Evolutionary conservation across 2,329 filamentous ascomycete species (phyloP), one percentile per base, ranked within the genome.

Genomic region (Knufia fluminis): DNA sequence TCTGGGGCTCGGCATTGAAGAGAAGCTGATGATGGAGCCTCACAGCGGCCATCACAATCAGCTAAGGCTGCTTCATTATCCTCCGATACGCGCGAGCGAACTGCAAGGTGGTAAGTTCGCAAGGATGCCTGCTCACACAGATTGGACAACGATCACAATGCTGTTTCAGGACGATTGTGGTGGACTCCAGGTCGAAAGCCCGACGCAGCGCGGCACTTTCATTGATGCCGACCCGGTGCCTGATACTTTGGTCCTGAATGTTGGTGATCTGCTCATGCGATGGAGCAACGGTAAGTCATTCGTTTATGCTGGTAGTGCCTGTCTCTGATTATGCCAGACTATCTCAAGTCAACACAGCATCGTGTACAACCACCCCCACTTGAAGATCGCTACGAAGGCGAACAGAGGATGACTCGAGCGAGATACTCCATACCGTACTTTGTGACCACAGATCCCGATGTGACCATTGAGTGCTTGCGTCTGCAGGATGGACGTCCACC

Each of bases 341-440:
- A 68, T 44, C 63, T 79, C 22, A 71, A 68, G 54, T 79, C 76
- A 12, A 77, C 73, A 2, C 67, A 73, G 8, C 76, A 79, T 57
- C 71, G 75, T 2, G 76, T 79, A 2, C 68, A 66, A 1, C 56
- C 73, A 2, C 74, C 74, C 12, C 68, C 68, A 1, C 56, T 64
- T 0, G 57, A 63, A 8, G 64, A 70, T 52, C 62, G 67, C 16
- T 67, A 61, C 50, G 64, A 61, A 39, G 69, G 65, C 1, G 58
- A 59, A 1, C 59, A 68, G 12, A 59, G 66, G 2, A 71, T 76
- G 66, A 76, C 73, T 2, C 63, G 65, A 26, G 68, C 71, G 17
- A 64, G 78, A 12, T 81, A 77, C 54, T 80, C 78, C 7, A 80
- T 81, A 46, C 76, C 77, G 0, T 81, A 79, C 57, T 81, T 82